Base-by-base conservation (phyloP, 768 basidiomycete species). In the Trametes cubensis region DNA sequence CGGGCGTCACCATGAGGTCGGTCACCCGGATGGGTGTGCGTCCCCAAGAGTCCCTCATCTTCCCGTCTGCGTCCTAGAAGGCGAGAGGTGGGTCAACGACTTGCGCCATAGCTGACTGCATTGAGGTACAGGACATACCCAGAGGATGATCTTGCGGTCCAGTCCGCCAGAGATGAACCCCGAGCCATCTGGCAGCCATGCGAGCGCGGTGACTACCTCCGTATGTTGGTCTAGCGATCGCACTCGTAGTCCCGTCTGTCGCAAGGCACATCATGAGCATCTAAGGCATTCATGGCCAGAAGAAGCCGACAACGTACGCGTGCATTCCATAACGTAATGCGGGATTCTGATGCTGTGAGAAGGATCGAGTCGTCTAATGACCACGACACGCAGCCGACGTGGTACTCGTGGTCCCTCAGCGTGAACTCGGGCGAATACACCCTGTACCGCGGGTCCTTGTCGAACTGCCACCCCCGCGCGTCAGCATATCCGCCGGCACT, bases 131-230 rank as follows among this genome's bases (percentile, higher is more conserved):
- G 46, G 38, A 72, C 84, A 50, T 75, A 94, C 94, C 94, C 94
- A 95, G 60, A 88, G 83, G 46, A 88, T 81, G 61, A 92, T 86
- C 74, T 86, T 89, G 64, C 87, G 85, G 74, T 98, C 96, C 70
- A 96, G 79, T 45, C 90, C 90, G 52, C 88, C 89, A 13, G 94
- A 95, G 67, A 97, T 83, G 72, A 98, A 97, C 8, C 92, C 94
- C 21, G 86, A 85, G 38, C 89, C 89, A 72, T 97, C 91, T 20
- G 94, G 90, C 42, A 94, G 78, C 93, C 94, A 98, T 30, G 85
- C 83, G 39, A 98, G 81, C 2, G 93, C 86, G 18, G 92, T 92
- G 55, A 98, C 92, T 2, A 87, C 87, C 61, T 98, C 94, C 42
- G 77, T 76, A 73, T 98, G 94, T 40, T 83, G 83, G 13, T 86